Base-by-base conservation (phyloP, 768 basidiomycete genomes). In the Phallus indusiatus region DNA sequence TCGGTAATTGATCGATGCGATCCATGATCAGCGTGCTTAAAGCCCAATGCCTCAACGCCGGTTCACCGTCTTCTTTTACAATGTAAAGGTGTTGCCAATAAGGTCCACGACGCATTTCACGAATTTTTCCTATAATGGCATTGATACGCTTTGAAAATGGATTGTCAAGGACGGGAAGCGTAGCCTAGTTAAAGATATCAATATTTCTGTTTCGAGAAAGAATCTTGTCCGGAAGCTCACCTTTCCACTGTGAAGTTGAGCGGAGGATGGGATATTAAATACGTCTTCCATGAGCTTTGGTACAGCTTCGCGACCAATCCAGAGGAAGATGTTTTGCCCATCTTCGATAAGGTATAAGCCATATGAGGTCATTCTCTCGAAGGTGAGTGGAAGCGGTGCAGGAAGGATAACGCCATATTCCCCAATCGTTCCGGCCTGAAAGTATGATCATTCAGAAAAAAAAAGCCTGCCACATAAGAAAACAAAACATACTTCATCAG, bases 301-400 rank as follows among this genome's bases (percentile, higher is more conserved):
- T n/a, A 98, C 93, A 8, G 96, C 93, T 69, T 98, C 95, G 28
- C 94, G 84, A n/a, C 96, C 96, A 54, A 99, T 83, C 88, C 92
- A 98, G 53, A 98, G 78, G 84, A 99, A 98, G 68, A 99, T 90
- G 20, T 90, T 94, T 72, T 98, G 96, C 1, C 90, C 90, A 70
- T 98, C 95, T 71, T 98, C 96, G 64, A 99, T 96, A 62, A 99
- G 73, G 82, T 87, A 97, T 57, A 99, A 77, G 59, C 96, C 96
- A 66, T 98, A 94, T 54, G 94, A 79, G 72, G 97, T 94, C 55
- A 99, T 76, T 46, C 93, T 80, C 72, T 98, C 95, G n/a, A 91
- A 93, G 1, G 94, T 95, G 59, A 94, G 81, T 22, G 95, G 94
- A 4, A 96, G 76, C 3, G 90, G 81, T 1, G 86, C 83, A 1